phyloP scores from a whole-genome alignment of 2,329 filamentous ascomycete species.

The Alternaria alternata region DNA sequence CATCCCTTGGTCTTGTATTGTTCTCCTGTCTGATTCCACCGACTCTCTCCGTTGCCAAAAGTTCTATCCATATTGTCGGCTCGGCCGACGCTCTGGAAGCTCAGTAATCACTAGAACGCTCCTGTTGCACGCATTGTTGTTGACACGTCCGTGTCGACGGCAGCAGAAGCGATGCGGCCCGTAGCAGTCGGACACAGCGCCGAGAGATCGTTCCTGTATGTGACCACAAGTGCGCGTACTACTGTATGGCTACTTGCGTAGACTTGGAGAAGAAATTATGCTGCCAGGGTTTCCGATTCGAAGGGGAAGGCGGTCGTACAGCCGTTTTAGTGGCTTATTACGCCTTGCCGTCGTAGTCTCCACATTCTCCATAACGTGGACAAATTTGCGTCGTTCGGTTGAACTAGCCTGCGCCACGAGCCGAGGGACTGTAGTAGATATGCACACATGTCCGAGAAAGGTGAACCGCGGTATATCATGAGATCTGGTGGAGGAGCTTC shows the following conservation, averaged over 20 bases:
- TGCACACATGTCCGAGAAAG: constrained; percentile 10
- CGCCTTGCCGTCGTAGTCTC: constrained; percentile 6
- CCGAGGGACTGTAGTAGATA: constrained; percentile 11
- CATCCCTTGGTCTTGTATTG: background rate
- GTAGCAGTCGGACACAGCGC: background rate
- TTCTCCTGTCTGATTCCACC: background rate
- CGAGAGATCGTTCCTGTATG: background rate
- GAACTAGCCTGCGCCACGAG: constrained; percentile 9
- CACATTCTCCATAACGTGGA: constrained; percentile 3
- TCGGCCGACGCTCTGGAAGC: background rate
- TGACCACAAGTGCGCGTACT: background rate
- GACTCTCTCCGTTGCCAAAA: background rate
- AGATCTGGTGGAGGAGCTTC: constrained; percentile 1
- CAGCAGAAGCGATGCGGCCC: background rate
- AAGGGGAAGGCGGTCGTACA: background rate
- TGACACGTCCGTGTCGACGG: constrained; percentile 1
- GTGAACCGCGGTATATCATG: background rate
- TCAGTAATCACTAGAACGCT: background rate
- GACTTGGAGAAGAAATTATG: background rate
- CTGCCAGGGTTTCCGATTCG: background rate
- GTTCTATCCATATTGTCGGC: background rate
- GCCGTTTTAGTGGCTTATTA: background rate
- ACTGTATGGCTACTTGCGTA: background rate
- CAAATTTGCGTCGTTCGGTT: constrained; percentile 5
- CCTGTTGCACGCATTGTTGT: background rate